phyloP scores from a whole-genome alignment of 192 early-diverging fungal genomes.

The Phlyctochytrium arcticum region DNA sequence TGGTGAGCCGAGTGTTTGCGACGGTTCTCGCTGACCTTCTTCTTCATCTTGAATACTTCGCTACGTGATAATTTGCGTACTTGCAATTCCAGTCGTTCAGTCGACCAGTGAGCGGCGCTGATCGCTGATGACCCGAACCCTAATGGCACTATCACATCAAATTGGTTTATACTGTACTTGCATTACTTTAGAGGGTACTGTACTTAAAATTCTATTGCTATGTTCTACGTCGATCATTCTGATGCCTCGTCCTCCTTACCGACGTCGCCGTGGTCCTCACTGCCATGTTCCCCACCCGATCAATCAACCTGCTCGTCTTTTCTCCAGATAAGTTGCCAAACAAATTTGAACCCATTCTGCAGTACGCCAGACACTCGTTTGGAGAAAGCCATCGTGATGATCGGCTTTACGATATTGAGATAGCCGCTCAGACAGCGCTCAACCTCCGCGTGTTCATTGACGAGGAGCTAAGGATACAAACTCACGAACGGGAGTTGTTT shows the following conservation, averaged over 20 bases:
- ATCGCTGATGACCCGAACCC: too few species aligned
- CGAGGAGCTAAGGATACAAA: neutral
- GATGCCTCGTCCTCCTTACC: too few species aligned
- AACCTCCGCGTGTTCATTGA: neutral
- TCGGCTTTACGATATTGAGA: neutral
- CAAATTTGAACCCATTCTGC: slow-evolving; percentile 7
- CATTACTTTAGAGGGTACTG: too few species aligned
- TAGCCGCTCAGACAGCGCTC: neutral
- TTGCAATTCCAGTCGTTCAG: too few species aligned
- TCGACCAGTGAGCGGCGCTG: too few species aligned
- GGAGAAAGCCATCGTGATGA: slow-evolving; percentile 14
- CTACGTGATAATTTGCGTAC: too few species aligned
- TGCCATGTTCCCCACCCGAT: neutral
- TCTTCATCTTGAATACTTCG: slow-evolving; percentile 2
- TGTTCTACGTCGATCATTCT: too few species aligned
- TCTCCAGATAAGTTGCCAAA: slow-evolving; percentile 7
- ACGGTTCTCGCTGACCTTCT: neutral
- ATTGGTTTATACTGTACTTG: too few species aligned
- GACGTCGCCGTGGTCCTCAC: too few species aligned
- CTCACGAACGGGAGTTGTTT: neutral
- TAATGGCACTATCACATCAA: too few species aligned
- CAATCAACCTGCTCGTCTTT: neutral
- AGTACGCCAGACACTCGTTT: neutral
- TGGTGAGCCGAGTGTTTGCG: neutral
- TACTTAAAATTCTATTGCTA: too few species aligned